phyloP scores from a whole-genome alignment of 176 grass and related monocot species.

The Musa schizocarpa region DNA sequence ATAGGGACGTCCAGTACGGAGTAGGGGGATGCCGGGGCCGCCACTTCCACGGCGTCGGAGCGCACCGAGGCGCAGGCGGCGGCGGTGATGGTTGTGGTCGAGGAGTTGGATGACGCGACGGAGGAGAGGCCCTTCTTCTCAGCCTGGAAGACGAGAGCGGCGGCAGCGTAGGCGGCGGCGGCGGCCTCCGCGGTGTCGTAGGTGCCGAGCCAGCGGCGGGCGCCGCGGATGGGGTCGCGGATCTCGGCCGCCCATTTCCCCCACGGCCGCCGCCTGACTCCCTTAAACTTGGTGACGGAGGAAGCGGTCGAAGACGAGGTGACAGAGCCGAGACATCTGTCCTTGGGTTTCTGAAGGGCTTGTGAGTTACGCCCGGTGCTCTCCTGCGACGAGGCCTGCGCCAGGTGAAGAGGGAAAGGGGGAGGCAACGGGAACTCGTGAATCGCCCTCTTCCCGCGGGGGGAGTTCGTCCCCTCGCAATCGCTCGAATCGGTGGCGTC shows the following conservation, averaged over 20 bases:
- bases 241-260: conserved; percentile 95
- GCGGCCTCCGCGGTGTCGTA: conserved; percentile 55
- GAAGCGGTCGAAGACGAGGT: background rate
- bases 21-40: conserved; percentile 34
- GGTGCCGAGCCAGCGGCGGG: conserved; percentile 85
- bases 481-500: conserved; percentile 76
- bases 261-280: conserved; percentile 75
- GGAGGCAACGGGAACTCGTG: conserved; percentile 37
- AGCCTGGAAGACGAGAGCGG: conserved; percentile 43
- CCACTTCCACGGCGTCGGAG: conserved; percentile 18
- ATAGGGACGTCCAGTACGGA: conserved; percentile 30
- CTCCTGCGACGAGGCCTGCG: conserved; percentile 7
- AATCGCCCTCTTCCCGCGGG: conserved; percentile 19
- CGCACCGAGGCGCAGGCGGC: too few relatives aligned
- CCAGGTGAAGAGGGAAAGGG: background rate
- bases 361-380: conserved; percentile 1
- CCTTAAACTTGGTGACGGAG: conserved; percentile 32
- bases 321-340: background rate
- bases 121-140: conserved; percentile 39
- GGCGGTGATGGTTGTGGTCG: background rate
- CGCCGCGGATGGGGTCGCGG: conserved; percentile 67
- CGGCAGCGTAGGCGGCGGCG: conserved; percentile 46
- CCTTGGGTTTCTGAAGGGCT: background rate
- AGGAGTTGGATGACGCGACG: conserved; percentile 7
- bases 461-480: conserved; percentile 24